These are phyloP conservation scores for Camelina sativa DNA, from an alignment of 345 rosid genomes.

Conservation along the genomic window DNA sequence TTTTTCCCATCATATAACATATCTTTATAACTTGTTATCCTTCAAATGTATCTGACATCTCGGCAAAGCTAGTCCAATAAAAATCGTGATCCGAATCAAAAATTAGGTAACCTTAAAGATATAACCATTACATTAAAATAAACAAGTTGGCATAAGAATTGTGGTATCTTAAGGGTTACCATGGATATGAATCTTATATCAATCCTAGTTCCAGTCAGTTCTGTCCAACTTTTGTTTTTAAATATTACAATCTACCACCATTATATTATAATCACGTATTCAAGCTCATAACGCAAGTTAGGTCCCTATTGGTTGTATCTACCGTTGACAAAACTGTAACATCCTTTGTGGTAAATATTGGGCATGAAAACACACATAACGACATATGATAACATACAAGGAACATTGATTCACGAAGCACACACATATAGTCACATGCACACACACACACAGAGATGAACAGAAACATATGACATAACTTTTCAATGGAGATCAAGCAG, in stretches of 20 bases:
- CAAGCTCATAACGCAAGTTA: constrained; percentile 24
- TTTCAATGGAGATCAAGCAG: constrained; percentile 40
- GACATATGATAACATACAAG: constrained; percentile 35
- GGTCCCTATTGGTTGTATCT: constrained; percentile 44
- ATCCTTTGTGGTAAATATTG: constrained; percentile 6
- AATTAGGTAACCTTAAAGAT: neutral
- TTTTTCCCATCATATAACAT: neutral
- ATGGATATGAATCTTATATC: neutral
- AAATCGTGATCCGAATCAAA: neutral
- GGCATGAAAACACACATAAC: constrained; percentile 40
- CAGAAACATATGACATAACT: constrained; percentile 13
- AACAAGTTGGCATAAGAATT: neutral
- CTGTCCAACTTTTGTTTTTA: too few species aligned
- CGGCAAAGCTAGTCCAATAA: neutral
- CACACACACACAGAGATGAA: constrained; percentile 9
- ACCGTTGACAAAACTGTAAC: constrained; percentile 38
- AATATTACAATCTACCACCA: neutral
- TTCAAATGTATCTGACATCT: neutral
- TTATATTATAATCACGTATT: neutral
- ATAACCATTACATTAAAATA: neutral
- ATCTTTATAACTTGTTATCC: neutral
- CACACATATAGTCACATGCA: constrained; percentile 26
- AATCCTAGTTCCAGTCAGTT: too few species aligned
- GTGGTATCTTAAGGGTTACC: neutral
- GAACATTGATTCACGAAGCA: neutral